Percentiles rank a stretch among this genome's conserved stretches.
Evolutionary conservation across 2,329 filamentous ascomycete genomes (phyloP).

Genomic region (Hypoxylon sp.): DNA sequence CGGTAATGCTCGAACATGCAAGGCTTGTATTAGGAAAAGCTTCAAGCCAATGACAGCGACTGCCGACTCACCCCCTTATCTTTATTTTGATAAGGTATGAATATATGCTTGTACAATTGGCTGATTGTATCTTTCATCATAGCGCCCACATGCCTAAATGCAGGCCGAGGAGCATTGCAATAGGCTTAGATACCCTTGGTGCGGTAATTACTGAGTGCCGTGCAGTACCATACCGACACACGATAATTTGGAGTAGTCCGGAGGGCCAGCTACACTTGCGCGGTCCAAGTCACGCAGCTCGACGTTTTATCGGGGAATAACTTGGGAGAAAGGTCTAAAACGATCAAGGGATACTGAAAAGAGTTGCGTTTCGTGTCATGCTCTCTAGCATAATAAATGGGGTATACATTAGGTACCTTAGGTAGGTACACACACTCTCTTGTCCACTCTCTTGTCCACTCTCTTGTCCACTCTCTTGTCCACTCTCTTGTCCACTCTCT

Average conservation of each 20-base stretch:
- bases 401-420: no score
- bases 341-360: background rate
- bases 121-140: constrained; percentile 3
- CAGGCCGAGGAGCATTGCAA: background rate
- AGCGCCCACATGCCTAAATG: background rate
- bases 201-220: constrained; percentile 17
- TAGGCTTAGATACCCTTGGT: background rate
- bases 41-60: constrained; percentile 3
- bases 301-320: background rate
- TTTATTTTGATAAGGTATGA: background rate
- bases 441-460: no score
- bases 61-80: background rate
- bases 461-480: no score
- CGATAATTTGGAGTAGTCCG: background rate
- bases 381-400: no score
- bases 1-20: constrained; percentile 3
- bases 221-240: constrained; percentile 7
- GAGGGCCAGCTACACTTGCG: background rate
- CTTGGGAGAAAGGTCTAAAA: background rate
- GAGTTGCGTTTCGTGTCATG: background rate
- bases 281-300: background rate
- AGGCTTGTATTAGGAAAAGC: background rate
- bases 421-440: no score
- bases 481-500: no score
- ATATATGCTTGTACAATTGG: constrained; percentile 1